Evolutionary conservation across 2,329 filamentous ascomycete species (phyloP).

Genomic region (Sporothrix variecibatus): DNA sequence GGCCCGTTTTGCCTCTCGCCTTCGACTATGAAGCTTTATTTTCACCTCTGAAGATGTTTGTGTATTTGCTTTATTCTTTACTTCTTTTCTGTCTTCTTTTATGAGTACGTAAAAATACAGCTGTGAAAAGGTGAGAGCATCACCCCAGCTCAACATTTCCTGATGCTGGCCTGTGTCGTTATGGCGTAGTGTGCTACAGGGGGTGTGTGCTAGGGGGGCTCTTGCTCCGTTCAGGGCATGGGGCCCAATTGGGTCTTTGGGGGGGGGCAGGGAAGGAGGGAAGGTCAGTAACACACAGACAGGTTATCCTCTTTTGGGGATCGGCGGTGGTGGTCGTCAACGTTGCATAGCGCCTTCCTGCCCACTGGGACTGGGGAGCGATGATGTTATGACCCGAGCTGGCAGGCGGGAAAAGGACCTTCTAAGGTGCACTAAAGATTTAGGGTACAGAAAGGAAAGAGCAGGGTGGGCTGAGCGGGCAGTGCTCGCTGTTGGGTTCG

Average conservation of each 20-base stretch:
- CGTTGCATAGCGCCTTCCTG: constrained; percentile 34
- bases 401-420: neutral
- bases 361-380: constrained; percentile 26
- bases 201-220: neutral
- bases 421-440: neutral
- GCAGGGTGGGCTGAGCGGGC: constrained; percentile 19
- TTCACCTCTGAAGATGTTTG: neutral
- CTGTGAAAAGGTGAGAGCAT: neutral
- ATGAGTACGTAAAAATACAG: neutral
- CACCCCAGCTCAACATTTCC: constrained; percentile 1
- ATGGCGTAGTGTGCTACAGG: constrained; percentile 7
- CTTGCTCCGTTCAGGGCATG: constrained; percentile 3
- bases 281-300: constrained; percentile 8
- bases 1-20: neutral
- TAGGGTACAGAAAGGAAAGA: neutral
- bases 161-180: neutral
- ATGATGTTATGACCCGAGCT: constrained; percentile 36
- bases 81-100: neutral
- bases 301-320: constrained; percentile 6
- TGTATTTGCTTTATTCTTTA: neutral
- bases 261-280: neutral
- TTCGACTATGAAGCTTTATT: neutral
- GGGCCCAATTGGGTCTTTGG: neutral
- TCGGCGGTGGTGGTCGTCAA: constrained; percentile 27
- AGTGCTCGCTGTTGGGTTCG: constrained; percentile 16